Base-by-base conservation (phyloP, 2,329 filamentous ascomycete species). In the Penicillium frequentans region DNA sequence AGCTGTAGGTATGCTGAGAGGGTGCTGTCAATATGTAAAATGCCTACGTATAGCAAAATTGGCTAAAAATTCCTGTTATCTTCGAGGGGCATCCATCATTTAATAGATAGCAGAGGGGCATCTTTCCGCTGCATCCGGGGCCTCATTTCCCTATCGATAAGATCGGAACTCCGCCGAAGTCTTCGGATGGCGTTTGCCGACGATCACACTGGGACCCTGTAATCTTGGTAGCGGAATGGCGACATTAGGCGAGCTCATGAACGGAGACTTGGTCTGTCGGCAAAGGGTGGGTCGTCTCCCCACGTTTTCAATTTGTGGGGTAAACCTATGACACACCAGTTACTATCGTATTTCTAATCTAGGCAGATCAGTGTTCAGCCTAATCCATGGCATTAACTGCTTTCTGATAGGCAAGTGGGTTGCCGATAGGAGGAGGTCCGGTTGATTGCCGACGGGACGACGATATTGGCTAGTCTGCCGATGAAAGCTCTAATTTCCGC, bases 221-320 rank as follows among this genome's bases (percentile, higher is more conserved):
- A 16, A 33, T 33, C 31, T 16, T 39, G 43, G 57, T 55, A 50
- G 39, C 46, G 52, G 42, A 56, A 51, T 35, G 39, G 14, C 11
- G n/a, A 14, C 23, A 5, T 37, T 8, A 57, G 51, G 51, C 52
- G 54, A 60, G 50, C 33, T 27, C 16, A 3, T 29, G 14, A 31
- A n/a, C 26, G 13, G 5, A 10, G 13, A 24, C n/a, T 37, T 24
- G 26, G 4, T 42, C 24, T 14, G 27, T 61, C 60, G 57, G 57
- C 57, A 57, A 57, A 46, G 39, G 26, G 55, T 57, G 60, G 57
- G 37, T 57, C 57, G 24, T 50, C 62, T 62, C 62, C 64, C 48
- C 48, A 54, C 52, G 60, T 57, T 59, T 57, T 33, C 9, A 57
- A 56, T 61, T 56, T 64, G 64, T 61, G 64, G 64, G 64, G 62